These are phyloP conservation scores for Solanum neorickii DNA, from an alignment of 257 asterid genomes.

Conservation along the genomic window DNA sequence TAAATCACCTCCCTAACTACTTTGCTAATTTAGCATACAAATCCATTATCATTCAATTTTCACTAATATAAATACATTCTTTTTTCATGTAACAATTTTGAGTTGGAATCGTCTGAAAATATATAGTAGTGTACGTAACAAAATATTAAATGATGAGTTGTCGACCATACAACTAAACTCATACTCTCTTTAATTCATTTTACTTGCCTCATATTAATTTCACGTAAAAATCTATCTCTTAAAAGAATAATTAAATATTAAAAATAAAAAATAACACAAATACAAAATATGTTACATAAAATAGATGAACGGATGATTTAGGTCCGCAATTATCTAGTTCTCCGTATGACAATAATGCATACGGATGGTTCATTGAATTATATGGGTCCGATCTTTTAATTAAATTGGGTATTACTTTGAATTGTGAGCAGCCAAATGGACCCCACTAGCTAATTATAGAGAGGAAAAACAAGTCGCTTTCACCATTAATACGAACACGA, in stretches of 20 bases:
- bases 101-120: neutral
- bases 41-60: neutral
- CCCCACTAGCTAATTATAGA: neutral
- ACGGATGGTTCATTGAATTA: neutral
- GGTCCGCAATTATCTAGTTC: neutral
- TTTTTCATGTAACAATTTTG: neutral
- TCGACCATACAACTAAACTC: neutral
- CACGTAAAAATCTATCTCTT: too few species aligned
- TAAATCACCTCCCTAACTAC: neutral
- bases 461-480: neutral
- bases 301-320: neutral
- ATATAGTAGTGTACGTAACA: neutral
- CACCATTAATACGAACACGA: neutral
- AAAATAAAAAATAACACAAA: too few species aligned
- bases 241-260: too few species aligned
- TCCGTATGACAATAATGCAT: neutral
- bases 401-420: neutral
- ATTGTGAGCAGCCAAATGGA: neutral
- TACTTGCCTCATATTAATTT: neutral
- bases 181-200: neutral
- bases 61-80: neutral
- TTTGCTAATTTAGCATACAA: neutral
- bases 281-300: neutral
- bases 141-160: neutral
- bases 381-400: neutral